Evolutionary conservation across 768 basidiomycete species (phyloP).

Genomic region (Tremella yokohamensis): DNA sequence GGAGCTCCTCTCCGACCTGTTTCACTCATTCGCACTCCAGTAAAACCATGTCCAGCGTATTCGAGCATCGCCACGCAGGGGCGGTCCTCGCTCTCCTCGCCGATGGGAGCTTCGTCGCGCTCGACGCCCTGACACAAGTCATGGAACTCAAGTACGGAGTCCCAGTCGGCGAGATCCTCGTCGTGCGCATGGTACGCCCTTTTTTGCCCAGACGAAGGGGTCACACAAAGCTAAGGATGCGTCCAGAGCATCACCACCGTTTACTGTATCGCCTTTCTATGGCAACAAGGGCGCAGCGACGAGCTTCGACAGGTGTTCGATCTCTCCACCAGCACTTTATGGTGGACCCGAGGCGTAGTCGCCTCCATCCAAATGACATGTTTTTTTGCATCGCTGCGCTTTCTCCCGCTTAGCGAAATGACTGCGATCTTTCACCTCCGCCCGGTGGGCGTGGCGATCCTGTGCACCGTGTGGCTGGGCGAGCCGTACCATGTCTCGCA

Average conservation of each 20-base stretch:
- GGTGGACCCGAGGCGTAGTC: background rate
- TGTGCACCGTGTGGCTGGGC: constrained; percentile 1
- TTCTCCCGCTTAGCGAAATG: background rate
- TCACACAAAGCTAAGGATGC: too few species aligned
- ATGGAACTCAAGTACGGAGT: constrained; percentile 7
- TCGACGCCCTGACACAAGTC: constrained; percentile 11
- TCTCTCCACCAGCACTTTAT: constrained; percentile 1
- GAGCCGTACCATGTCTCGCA: background rate
- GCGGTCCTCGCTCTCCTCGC: background rate
- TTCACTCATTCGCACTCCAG: too few species aligned
- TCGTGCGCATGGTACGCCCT: constrained; percentile 1
- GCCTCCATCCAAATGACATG: background rate
- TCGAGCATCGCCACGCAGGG: background rate
- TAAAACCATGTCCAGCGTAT: too few species aligned
- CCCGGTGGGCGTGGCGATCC: background rate
- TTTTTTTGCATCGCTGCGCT: background rate
- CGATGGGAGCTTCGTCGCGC: constrained; percentile 22
- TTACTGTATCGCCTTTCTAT: background rate
- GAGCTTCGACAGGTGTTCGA: background rate
- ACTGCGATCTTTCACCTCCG: background rate
- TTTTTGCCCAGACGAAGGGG: background rate
- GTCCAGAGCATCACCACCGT: background rate
- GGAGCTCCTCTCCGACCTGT: too few species aligned
- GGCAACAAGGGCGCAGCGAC: too few species aligned
- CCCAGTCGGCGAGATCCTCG: constrained; percentile 6